Base-by-base conservation (phyloP, 257 asterid species). In the Nicotiana undulata region DNA sequence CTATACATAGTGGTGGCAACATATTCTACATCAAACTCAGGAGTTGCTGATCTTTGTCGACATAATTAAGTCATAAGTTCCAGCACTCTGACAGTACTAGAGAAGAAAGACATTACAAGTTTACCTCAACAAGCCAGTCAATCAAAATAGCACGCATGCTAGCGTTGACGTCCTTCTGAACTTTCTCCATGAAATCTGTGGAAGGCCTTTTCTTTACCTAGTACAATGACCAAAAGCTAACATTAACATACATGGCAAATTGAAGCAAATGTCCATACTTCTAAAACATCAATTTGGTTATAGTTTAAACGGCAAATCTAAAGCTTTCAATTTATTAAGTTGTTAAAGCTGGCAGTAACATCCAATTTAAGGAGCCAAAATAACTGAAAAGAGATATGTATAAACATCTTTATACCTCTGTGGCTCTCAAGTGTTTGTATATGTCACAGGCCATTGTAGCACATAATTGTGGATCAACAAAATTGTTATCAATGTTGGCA, bases 91-190 rank as follows among this genome's bases (percentile, higher is more conserved):
- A 66, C 12, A 66, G 32, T 66, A 11, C 4, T 9, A 18, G 32
- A 46, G 63, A 16, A 60, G 76, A 61, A 53, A 75, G 8, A 66
- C 80, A 29, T 49, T 17, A 51, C 40, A 68, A 60, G 3, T 61
- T 63, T 80, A 91, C 99, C 98, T 95, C 97, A 78, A 95, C 97
- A 40, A 95, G 97, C 98, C 97, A 93, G 61, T 89, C 91, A n/a
- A 89, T 81, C 32, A 85, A 84, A 31, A 85, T 83, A 12, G 88
- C 89, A 18, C 90, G 90, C 89, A 86, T 88, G 83, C 88, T 85
- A 15, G 89, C 75, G 72, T 85, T 88, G 31, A 89, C 87, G 80
- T 89, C 89, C 31, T 86, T 89, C 83, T 89, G 91, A 26, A 87
- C 88, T 72, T 58, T 87, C 79, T 79, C 89, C 92, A 89, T 87